Percentiles rank a stretch among this genome's conserved stretches.
These are phyloP conservation scores for Cercospora berteroae DNA, from an alignment of 2,329 filamentous ascomycete species.

Conservation along the genomic window DNA sequence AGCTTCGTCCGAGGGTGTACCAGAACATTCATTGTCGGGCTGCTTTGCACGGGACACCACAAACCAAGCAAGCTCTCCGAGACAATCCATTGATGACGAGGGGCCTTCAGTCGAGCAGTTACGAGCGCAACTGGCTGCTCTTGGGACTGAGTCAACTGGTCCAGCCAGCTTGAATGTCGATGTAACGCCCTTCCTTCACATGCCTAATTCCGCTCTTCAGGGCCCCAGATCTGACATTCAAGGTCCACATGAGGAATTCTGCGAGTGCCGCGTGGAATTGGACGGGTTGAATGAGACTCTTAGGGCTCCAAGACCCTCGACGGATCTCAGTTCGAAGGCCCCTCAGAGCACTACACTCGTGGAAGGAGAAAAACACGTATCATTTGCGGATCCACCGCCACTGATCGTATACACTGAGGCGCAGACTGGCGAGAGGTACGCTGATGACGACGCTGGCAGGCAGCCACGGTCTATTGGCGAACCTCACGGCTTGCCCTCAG, in stretches of 20 bases:
- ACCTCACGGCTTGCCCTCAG: not conserved
- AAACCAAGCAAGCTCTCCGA: not conserved
- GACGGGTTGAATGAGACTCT: not conserved
- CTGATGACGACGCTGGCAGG: not conserved
- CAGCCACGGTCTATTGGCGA: not conserved
- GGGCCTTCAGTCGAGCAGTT: not conserved
- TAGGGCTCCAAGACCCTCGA: not conserved
- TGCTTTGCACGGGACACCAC: not conserved
- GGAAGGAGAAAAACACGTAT: not conserved
- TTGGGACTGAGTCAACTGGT: not conserved
- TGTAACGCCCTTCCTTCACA: not conserved
- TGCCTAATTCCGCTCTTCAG: not conserved
- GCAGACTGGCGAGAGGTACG: not conserved
- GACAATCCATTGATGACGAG: not conserved
- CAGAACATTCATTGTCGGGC: not conserved
- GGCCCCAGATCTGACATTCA: not conserved
- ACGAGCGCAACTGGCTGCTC: not conserved
- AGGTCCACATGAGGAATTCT: slow-evolving; percentile 1
- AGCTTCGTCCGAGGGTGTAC: not conserved
- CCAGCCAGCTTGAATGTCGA: not conserved
- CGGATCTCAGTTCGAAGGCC: not conserved
- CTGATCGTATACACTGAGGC: not conserved
- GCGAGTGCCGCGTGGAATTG: not conserved
- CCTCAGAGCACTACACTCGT: not conserved
- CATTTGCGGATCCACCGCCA: not conserved